A percentile compares a stretch with the other conserved stretches of the same genome.
phyloP scores from a whole-genome alignment of 441 rosid species.

The Euphorbia schlechtendalii region DNA sequence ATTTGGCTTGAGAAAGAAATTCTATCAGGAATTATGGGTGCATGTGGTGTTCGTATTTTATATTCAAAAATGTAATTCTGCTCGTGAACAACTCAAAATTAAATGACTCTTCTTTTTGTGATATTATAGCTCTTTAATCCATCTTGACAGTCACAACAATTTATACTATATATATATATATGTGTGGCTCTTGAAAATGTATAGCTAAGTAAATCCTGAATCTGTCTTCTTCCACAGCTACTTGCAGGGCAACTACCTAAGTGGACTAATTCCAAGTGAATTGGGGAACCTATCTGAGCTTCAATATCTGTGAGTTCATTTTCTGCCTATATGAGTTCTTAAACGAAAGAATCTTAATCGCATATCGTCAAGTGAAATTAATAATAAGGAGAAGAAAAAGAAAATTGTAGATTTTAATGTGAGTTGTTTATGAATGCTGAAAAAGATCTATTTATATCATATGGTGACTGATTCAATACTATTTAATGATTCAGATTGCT shows the following conservation, averaged over 20 bases:
- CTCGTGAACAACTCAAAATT: no score
- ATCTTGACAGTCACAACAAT: no score
- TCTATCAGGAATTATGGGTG: no score
- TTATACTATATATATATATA: no score
- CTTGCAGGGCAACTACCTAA: slow-evolving; percentile 86
- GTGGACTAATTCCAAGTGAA: slow-evolving; percentile 74
- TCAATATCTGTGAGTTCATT: slow-evolving; percentile 53
- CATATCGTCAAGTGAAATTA: not conserved
- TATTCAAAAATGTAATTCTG: no score
- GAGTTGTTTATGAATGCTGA: not conserved
- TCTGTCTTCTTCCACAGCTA: slow-evolving; percentile 48
- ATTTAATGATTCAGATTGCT: not conserved
- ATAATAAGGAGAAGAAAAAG: no score
- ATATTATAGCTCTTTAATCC: no score
- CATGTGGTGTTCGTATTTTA: no score
- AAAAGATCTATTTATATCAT: not conserved
- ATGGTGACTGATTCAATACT: not conserved
- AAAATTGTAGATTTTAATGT: not conserved
- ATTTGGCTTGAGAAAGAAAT: not conserved
- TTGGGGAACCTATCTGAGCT: slow-evolving; percentile 71
- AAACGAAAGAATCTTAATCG: not conserved
- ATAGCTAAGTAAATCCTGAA: no score
- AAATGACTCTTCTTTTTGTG: no score
- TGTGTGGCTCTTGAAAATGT: no score
- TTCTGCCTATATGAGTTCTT: not conserved